Conservation (phyloP, 805 yeast genomes). For the Metschnikowia noctiluminum region DNA sequence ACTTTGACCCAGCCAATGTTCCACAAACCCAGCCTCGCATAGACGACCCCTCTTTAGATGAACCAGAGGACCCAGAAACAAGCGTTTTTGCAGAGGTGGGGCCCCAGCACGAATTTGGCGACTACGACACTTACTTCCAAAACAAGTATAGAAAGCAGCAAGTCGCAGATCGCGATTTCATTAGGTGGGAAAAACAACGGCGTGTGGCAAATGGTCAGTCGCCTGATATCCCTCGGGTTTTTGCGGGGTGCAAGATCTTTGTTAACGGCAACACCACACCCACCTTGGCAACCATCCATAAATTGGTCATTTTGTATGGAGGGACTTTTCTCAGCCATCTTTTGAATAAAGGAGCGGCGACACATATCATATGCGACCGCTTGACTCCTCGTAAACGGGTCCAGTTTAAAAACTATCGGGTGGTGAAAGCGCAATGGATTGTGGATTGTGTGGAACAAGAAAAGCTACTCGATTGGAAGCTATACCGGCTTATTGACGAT, state of each 20-base stretch:
- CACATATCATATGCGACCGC: conserved; percentile 80
- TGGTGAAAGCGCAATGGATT: conserved; percentile 83
- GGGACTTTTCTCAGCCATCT: conserved; percentile 72
- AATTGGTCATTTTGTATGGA: conserved; percentile 70
- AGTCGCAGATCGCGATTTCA: conserved; percentile 47
- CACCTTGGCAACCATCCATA: conserved; percentile 67
- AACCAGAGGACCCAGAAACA: conserved; percentile 16
- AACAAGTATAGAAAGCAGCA: conserved; percentile 64
- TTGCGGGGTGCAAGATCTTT: conserved; percentile 61
- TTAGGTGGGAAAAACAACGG: conserved; percentile 46
- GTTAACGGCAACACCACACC: conserved; percentile 92
- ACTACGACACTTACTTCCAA: conserved; percentile 60
- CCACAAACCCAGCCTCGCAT: too few species aligned
- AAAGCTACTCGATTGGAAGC: conserved; percentile 63
- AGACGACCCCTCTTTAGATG: neutral
- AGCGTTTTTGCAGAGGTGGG: conserved; percentile 24
- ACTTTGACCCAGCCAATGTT: too few species aligned
- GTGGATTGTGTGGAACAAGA: conserved; percentile 53
- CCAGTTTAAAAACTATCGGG: conserved; percentile 65
- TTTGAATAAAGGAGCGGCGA: conserved; percentile 66
- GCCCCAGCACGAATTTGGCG: conserved; percentile 56
- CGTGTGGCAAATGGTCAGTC: conserved; percentile 16
- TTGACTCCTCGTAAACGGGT: conserved; percentile 72
- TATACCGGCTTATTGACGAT: conserved; percentile 50
- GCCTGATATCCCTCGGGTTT: conserved; percentile 36